Evolutionary conservation across 225 moss, liverwort and hornwort genomes (phyloP).

Genomic region (Pleurozium schreberi): DNA sequence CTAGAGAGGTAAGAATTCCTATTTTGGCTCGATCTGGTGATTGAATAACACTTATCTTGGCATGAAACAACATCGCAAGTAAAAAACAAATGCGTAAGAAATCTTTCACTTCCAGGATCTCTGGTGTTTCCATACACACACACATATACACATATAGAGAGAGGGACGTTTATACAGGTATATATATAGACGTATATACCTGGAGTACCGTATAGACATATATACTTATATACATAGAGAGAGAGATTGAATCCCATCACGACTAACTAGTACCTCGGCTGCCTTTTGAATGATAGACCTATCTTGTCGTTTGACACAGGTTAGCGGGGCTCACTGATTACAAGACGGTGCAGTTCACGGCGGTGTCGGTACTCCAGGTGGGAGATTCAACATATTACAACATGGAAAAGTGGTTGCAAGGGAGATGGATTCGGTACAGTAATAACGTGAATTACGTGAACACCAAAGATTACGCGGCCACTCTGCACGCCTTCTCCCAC

Average conservation of each 20-base stretch:
- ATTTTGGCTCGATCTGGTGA: too few relatives aligned
- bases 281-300: background rate
- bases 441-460: background rate
- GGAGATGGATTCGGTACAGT: background rate
- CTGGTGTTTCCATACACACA: too few relatives aligned
- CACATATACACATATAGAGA: too few relatives aligned
- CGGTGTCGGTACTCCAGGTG: too few relatives aligned
- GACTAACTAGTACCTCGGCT: background rate
- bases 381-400: slow-evolving; percentile 41
- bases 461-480: background rate
- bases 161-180: too few relatives aligned
- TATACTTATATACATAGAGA: too few relatives aligned
- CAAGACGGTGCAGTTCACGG: slow-evolving; percentile 42
- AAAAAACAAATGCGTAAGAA: too few relatives aligned
- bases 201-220: too few relatives aligned
- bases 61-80: too few relatives aligned
- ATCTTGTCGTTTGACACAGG: background rate
- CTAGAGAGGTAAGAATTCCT: background rate
- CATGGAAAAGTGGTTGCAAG: slow-evolving; percentile 16
- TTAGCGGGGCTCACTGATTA: background rate
- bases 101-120: too few relatives aligned
- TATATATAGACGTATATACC: too few relatives aligned
- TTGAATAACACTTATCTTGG: too few relatives aligned
- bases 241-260: background rate
- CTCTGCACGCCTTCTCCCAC: background rate